Percentiles rank a stretch among this genome's conserved stretches.
phyloP scores from a whole-genome alignment of 805 yeast species.

The Blastobotrys parvus region DNA sequence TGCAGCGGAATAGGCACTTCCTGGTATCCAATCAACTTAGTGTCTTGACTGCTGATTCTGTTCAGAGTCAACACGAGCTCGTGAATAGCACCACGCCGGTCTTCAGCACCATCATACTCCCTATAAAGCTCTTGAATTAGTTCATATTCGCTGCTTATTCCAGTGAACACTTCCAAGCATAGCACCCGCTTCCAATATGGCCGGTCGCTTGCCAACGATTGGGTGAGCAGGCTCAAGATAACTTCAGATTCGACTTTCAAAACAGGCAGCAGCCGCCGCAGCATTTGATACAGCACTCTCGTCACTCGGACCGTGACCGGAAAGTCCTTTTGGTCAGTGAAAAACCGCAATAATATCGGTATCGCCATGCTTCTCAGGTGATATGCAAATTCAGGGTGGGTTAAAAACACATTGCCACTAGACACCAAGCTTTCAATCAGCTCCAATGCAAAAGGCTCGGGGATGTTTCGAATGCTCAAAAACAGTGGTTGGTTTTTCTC shows the following conservation, averaged over 20 bases:
- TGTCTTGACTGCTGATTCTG: slow-evolving; percentile 30
- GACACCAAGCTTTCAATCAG: slow-evolving; percentile 68
- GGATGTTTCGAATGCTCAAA: slow-evolving; percentile 41
- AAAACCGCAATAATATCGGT: slow-evolving; percentile 64
- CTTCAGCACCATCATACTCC: slow-evolving; percentile 52
- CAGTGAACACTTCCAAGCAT: slow-evolving; percentile 63
- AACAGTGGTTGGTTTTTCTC: slow-evolving; percentile 50
- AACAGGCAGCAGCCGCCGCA: slow-evolving; percentile 51
- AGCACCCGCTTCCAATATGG: slow-evolving; percentile 68
- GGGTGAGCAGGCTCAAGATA: slow-evolving; percentile 65
- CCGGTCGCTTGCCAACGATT: slow-evolving; percentile 49
- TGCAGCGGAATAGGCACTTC: slow-evolving; percentile 9
- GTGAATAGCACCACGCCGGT: slow-evolving; percentile 50
- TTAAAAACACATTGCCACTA: slow-evolving; percentile 47
- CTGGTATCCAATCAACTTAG: slow-evolving; percentile 26
- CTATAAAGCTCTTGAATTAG: slow-evolving; percentile 45
- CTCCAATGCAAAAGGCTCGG: slow-evolving; percentile 69
- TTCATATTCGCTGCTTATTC: slow-evolving; percentile 48
- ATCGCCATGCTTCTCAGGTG: slow-evolving; percentile 60
- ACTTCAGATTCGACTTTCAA: slow-evolving; percentile 76
- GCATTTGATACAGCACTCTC: slow-evolving; percentile 55
- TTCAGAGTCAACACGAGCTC: slow-evolving; percentile 43
- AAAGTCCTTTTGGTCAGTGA: slow-evolving; percentile 53
- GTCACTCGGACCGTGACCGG: slow-evolving; percentile 67
- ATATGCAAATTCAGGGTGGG: slow-evolving; percentile 56